A percentile compares a stretch with the other conserved stretches of the same genome.
Conservation (phyloP, 140 eudicot species). For the Erigeron philadelphicus region DNA sequence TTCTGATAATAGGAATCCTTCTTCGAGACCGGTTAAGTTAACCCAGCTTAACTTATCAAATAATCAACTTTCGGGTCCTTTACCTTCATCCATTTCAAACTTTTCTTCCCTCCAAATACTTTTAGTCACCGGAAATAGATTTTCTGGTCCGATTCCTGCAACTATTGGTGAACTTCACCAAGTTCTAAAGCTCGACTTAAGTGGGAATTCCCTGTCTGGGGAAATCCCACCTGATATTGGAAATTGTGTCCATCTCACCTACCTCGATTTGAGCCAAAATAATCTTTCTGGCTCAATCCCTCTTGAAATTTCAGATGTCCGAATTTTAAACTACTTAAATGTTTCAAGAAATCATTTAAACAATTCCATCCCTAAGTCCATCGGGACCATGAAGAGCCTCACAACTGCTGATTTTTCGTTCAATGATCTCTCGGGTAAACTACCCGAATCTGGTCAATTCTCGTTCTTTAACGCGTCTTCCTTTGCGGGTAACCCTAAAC, state of each 20-base stretch:
- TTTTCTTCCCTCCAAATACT: constrained; percentile 73
- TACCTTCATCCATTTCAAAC: constrained; percentile 60
- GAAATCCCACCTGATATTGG: constrained; percentile 71
- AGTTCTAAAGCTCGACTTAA: constrained; percentile 56
- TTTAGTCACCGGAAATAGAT: constrained; percentile 54
- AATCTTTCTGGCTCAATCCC: constrained; percentile 79
- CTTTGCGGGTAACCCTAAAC: constrained; percentile 75
- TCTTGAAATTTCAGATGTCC: constrained; percentile 45
- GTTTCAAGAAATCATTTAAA: constrained; percentile 68
- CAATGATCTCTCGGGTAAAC: constrained; percentile 74
- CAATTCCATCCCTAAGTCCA: constrained; percentile 60
- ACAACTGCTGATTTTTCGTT: constrained; percentile 81
- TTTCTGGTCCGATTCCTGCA: constrained; percentile 63
- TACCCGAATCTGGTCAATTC: constrained; percentile 83
- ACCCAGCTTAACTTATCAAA: constrained; percentile 56
- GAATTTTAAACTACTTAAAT: constrained; percentile 71
- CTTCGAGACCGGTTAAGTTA: constrained; percentile 39
- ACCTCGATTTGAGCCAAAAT: constrained; percentile 85
- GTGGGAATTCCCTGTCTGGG: constrained; percentile 55
- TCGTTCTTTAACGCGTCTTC: constrained; percentile 77
- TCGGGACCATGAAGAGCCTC: constrained; percentile 82
- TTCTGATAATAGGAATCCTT: constrained; percentile 37
- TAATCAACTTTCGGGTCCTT: constrained; percentile 56
- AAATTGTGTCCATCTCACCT: constrained; percentile 56
- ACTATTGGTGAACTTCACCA: constrained; percentile 64